Percentiles rank a stretch among this genome's conserved stretches.
Conservation (phyloP, 495 filamentous ascomycete species). For the Arthonia radiata region DNA sequence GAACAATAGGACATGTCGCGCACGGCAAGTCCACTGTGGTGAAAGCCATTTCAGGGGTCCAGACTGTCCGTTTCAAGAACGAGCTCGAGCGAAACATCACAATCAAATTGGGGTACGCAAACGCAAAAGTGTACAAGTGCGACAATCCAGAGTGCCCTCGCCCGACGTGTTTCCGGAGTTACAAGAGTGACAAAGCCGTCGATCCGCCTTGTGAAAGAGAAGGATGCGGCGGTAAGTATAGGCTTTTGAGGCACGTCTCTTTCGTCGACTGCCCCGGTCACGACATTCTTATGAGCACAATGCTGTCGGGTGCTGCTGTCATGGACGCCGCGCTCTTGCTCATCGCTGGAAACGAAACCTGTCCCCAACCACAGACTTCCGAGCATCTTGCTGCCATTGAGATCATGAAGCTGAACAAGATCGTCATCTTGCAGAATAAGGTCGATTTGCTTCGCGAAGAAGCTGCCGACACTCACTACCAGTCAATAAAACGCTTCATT, state of each 20-base stretch:
- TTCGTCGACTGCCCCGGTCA: conserved; percentile 99
- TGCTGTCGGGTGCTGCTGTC: conserved; percentile 96
- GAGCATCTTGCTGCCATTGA: conserved; percentile 97
- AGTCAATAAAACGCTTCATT: conserved; percentile 93
- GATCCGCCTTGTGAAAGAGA: conserved; percentile 87
- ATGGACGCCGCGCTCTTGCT: conserved; percentile 95
- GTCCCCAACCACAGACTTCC: conserved; percentile 95
- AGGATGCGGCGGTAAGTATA: conserved; percentile 64
- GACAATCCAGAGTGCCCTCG: conserved; percentile 73
- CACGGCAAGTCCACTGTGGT: conserved; percentile 97
- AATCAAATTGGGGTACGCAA: conserved; percentile 98
- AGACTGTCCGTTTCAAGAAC: conserved; percentile 98
- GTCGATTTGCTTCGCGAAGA: conserved; percentile 94
- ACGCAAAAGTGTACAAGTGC: conserved; percentile 98
- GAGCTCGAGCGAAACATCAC: conserved; percentile 97
- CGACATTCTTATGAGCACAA: conserved; percentile 99
- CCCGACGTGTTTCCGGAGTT: conserved; percentile 88
- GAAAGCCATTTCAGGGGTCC: conserved; percentile 94
- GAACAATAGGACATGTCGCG: conserved; percentile 94
- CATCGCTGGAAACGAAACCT: conserved; percentile 96
- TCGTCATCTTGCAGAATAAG: conserved; percentile 98
- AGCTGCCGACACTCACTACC: conserved; percentile 69
- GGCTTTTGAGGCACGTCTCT: conserved; percentile 70
- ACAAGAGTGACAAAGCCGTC: conserved; percentile 93
- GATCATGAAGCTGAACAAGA: conserved; percentile 96